Base-by-base conservation (phyloP, 1,284 basidiomycete genomes). In the Microbotryum intermedium region DNA sequence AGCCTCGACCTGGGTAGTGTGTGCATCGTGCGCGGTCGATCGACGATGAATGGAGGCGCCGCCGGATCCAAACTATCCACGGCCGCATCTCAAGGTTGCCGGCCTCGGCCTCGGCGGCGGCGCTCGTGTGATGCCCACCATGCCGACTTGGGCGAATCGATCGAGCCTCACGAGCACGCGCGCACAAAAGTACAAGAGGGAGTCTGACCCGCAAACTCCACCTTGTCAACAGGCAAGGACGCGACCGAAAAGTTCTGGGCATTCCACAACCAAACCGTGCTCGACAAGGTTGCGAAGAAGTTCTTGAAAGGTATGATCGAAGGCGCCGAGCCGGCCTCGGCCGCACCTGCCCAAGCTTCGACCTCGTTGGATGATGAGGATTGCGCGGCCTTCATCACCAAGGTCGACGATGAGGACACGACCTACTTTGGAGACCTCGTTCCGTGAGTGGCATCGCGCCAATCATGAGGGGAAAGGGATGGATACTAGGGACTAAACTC, bases 381-480 rank as follows among this genome's bases (percentile, higher is more conserved):
- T 10, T 43, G n/a, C 10, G 29, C 45, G 30, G 7, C 34, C 21
- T 7, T 21, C n/a, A 34, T 39, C 29, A 20, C 23, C 9, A 50
- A 34, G 2, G 50, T 57, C 13, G 57, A 59, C 20, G 59, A 65
- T 13, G 67, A 64, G 23, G 62, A 65, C 46, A 26, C 50, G 13
- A 55, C 60, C 11, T 67, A 67, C 54, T 69, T 65, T 47, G 68
- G 68, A 18, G 66, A 67, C 20, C 42, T 61, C 10, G 51, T 61
- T 7, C 60, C 59, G 46, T 49, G 48, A 47, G 45, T 42, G n/a
- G 11, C 4, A 6, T 23, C 28, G 39, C 23, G 13, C 21, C n/a
- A 20, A 44, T 23, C 25, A 13, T 20, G n/a, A 54, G 53, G 42
- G 23, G 43, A n/a, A 54, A 45, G 26, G 42, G 43, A 7, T 46